These are phyloP conservation scores for Chernovozyma sophiae-reginae DNA, from an alignment of 1,139 yeast genomes.

Conservation along the genomic window DNA sequence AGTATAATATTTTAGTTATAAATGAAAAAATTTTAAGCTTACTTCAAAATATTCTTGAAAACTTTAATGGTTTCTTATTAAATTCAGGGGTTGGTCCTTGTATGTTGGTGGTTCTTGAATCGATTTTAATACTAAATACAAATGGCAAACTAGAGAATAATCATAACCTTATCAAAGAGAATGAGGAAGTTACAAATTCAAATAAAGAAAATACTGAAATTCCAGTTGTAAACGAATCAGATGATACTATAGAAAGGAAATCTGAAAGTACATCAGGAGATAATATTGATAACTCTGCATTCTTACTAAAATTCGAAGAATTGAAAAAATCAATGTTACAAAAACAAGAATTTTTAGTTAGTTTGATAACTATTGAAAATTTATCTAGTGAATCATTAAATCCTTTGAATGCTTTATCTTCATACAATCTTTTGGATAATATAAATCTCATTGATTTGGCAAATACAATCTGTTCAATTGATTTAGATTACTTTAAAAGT, in stretches of 20 bases:
- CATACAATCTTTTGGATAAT: conserved; percentile 32
- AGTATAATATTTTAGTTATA: conserved; percentile 10
- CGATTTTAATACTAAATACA: background rate
- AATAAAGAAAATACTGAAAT: background rate
- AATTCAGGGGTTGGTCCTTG: conserved; percentile 40
- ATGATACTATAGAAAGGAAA: background rate
- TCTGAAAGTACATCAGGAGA: background rate
- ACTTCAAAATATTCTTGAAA: conserved; percentile 27
- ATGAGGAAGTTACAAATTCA: background rate
- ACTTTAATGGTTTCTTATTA: conserved; percentile 37
- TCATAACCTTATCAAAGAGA: too few relatives aligned
- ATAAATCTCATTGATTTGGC: conserved; percentile 50
- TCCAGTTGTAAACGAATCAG: background rate
- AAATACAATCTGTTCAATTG: conserved; percentile 52
- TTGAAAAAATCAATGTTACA: conserved; percentile 32
- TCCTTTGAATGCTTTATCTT: conserved; percentile 2
- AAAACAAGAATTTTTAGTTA: conserved; percentile 34
- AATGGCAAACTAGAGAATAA: background rate
- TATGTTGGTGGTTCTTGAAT: conserved; percentile 26
- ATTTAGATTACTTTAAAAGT: conserved; percentile 47
- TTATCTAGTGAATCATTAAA: background rate
- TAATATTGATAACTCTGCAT: too few relatives aligned
- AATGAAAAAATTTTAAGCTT: conserved; percentile 35
- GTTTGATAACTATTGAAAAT: conserved; percentile 17
- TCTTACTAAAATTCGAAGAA: conserved; percentile 11